Conservation (phyloP, 139 green algal species). For the Pleodorina starrii region DNA sequence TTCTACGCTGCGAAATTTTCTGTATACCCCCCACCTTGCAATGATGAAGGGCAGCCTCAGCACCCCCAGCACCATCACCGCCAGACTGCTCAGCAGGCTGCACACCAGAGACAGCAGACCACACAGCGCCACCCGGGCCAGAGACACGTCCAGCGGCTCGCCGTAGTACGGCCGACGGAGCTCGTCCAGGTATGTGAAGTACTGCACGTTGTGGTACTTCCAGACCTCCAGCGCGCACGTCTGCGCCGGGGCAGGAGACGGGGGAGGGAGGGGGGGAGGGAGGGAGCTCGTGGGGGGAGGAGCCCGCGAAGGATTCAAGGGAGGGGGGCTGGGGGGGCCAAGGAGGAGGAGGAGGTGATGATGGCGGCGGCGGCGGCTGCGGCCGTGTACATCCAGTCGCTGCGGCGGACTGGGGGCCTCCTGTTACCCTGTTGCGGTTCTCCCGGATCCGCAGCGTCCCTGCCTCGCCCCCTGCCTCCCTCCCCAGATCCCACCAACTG, state of each 20-base stretch:
- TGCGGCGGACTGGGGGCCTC: too few species aligned
- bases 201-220: not conserved
- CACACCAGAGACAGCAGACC: constrained; percentile 6
- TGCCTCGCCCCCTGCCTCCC: too few species aligned
- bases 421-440: too few species aligned
- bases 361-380: too few species aligned
- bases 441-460: too few species aligned
- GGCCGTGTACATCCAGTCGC: too few species aligned
- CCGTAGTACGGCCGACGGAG: constrained; percentile 33
- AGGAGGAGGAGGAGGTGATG: too few species aligned
- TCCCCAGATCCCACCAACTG: too few species aligned
- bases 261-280: not conserved
- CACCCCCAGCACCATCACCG: not conserved
- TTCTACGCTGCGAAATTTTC: too few species aligned
- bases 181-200: constrained; percentile 13
- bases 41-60: constrained; percentile 38
- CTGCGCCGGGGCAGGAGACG: not conserved
- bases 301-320: too few species aligned
- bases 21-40: constrained; percentile 19
- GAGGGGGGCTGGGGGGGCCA: too few species aligned
- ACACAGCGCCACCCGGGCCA: not conserved
- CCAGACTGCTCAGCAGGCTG: not conserved
- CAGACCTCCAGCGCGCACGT: constrained; percentile 28
- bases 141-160: constrained; percentile 27
- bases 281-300: too few species aligned